Conservation (phyloP, 768 basidiomycete genomes). For the Kwoniella sp. region DNA sequence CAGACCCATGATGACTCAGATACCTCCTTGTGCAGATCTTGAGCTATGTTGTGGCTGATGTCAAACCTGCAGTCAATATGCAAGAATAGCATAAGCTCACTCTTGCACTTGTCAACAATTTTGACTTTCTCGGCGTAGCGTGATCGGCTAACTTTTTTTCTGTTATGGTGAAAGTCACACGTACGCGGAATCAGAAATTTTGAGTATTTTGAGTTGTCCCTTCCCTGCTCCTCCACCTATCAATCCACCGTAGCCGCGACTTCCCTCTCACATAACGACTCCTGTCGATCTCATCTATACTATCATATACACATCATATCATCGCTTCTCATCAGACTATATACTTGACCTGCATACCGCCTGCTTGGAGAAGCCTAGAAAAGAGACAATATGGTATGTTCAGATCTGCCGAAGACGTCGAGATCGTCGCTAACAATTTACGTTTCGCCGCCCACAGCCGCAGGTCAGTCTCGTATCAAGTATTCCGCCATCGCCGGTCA, state of each 20-base stretch:
- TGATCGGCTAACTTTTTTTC: constrained; percentile 1
- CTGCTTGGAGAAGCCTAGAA: constrained; percentile 1
- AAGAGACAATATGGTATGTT: constrained; percentile 37
- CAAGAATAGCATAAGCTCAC: not conserved
- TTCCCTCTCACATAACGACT: not conserved
- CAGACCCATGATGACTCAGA: constrained; percentile 45
- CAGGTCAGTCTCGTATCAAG: constrained; percentile 30
- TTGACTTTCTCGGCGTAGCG: constrained; percentile 3
- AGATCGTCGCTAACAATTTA: constrained; percentile 13
- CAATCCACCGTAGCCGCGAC: no score
- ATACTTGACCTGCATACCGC: not conserved
- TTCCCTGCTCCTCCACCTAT: not conserved
- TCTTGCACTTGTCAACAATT: not conserved
- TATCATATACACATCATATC: not conserved
- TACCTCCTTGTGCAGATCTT: not conserved
- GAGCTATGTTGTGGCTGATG: not conserved
- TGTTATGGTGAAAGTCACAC: not conserved
- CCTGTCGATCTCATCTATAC: not conserved
- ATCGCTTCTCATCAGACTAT: not conserved
- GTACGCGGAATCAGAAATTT: constrained; percentile 21
- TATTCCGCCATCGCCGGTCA: not conserved
- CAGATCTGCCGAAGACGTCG: not conserved
- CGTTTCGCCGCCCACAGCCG: constrained; percentile 27
- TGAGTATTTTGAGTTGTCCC: not conserved
- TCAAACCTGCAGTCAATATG: not conserved